Base-by-base conservation (phyloP, 441 rosid genomes). In the Omphalea diandra region DNA sequence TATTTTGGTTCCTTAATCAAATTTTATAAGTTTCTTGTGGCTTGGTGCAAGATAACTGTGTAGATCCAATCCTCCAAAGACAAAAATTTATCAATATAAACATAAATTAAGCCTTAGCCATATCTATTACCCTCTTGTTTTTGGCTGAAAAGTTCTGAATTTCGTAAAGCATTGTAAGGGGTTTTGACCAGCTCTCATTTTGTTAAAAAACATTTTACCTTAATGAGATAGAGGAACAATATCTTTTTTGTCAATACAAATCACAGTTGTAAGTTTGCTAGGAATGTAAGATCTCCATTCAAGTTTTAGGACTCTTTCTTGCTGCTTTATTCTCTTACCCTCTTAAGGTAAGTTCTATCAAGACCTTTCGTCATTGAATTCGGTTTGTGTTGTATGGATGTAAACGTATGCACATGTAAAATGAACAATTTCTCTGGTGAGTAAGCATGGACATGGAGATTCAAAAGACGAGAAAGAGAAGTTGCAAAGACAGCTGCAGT, bases 211-310 rank as follows among this genome's bases (percentile, higher is more conserved):
- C 50, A 44, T 71, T n/a, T n/a, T 68, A 65, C 52, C 22, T 54
- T 9, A 18, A 20, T 63, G 65, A 68, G 76, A 36, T 54, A 68
- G 68, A 44, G 76, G 69, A 67, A 73, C 73, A 46, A 56, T 69
- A 50, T 22, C 41, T n/a, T n/a, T 79, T 68, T 24, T 59, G 63
- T 55, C 38, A 32, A 56, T 65, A 58, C 47, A 26, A 44, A 70
- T 70, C 53, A 32, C 70, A 68, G 53, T 67, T 64, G 69, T n/a
- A 65, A 76, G 68, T 70, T 57, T 64, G 64, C 38, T 68, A 70
- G 32, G 59, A 36, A 49, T 50, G 38, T 31, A 43, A 55, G 52
- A 20, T 32, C 12, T 36, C 32, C 5, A 32, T 22, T 24, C 15
- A 5, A 24, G 6, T n/a, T 32, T 18, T 26, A 35, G 14, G 33